phyloP scores from a whole-genome alignment of 2,329 filamentous ascomycete species.

The Trichoderma brevicompactum region DNA sequence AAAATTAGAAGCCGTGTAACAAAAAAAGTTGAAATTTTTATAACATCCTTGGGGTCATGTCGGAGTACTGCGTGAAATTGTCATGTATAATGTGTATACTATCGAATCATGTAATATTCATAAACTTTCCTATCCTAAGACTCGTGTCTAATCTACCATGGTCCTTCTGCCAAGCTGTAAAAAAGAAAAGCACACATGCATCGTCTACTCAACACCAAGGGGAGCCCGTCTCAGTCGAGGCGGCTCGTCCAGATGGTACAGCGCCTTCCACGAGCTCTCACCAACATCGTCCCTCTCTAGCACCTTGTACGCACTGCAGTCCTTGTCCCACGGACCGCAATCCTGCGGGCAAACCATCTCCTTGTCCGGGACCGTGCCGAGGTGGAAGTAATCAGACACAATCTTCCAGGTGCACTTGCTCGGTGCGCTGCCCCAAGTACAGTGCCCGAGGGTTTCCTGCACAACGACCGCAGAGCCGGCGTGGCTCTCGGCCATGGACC shows the following conservation, averaged over 20 bases:
- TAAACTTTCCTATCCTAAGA: no score
- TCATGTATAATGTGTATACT: background rate
- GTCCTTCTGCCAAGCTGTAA: no score
- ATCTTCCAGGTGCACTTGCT: constrained; percentile 32
- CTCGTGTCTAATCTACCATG: no score
- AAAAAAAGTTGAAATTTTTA: background rate
- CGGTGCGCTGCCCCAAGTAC: constrained; percentile 11
- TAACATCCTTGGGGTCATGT: background rate
- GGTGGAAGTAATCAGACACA: constrained; percentile 33
- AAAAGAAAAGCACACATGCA: no score
- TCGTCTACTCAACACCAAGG: constrained; percentile 11
- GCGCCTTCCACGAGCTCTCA: background rate
- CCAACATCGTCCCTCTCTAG: background rate
- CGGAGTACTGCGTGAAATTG: no score
- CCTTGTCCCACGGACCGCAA: constrained; percentile 34
- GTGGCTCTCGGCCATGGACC: constrained; percentile 31
- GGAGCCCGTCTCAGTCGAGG: background rate
- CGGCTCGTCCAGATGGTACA: background rate
- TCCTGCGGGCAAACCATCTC: constrained; percentile 32
- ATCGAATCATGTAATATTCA: no score
- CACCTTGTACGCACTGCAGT: background rate
- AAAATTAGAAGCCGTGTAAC: background rate
- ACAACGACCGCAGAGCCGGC: constrained; percentile 35
- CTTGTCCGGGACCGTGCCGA: constrained; percentile 32
- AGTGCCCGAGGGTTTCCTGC: constrained; percentile 35